phyloP scores from a whole-genome alignment of 2,329 filamentous ascomycete species.

The Zasmidium citrigriseum region DNA sequence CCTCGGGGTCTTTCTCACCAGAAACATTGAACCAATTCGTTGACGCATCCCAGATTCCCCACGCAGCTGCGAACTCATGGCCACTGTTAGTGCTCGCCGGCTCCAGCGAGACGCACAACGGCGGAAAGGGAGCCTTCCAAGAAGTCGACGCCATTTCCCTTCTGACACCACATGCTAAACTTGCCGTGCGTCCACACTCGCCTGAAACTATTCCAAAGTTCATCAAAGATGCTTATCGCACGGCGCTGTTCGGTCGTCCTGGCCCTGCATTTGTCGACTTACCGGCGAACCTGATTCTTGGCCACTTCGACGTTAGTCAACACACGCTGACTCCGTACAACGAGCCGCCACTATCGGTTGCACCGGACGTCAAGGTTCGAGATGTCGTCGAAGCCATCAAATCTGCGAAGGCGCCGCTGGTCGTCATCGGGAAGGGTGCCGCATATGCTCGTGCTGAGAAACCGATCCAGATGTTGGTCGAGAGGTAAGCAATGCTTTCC shows the following conservation, averaged over 20 bases:
- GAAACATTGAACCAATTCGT: too few relatives aligned
- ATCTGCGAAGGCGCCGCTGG: slow-evolving; percentile 17
- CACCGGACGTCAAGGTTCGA: slow-evolving; percentile 46
- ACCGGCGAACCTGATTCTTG: slow-evolving; percentile 44
- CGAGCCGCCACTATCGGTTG: slow-evolving; percentile 45
- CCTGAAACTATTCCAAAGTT: slow-evolving; percentile 49
- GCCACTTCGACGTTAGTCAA: slow-evolving; percentile 24
- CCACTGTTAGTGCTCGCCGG: slow-evolving; percentile 58
- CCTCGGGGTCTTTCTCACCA: too few relatives aligned
- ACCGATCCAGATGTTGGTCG: slow-evolving; percentile 47
- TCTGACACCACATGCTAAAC: slow-evolving; percentile 55
- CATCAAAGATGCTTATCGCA: slow-evolving; percentile 47
- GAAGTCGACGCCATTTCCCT: slow-evolving; percentile 58
- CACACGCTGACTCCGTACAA: slow-evolving; percentile 19
- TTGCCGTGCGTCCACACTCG: slow-evolving; percentile 49
- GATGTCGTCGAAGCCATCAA: slow-evolving; percentile 41
- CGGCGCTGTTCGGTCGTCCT: slow-evolving; percentile 7
- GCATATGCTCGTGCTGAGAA: slow-evolving; percentile 35
- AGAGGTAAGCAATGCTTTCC: slow-evolving; percentile 28
- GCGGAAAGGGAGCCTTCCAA: slow-evolving; percentile 58
- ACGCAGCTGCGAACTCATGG: slow-evolving; percentile 55
- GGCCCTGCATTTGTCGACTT: slow-evolving; percentile 10
- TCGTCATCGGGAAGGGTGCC: slow-evolving; percentile 8
- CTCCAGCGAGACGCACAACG: slow-evolving; percentile 53
- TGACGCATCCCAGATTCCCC: slow-evolving; percentile 22